Base-by-base conservation (phyloP, 192 early-diverging fungal genomes). In the Geranomyces variabilis region DNA sequence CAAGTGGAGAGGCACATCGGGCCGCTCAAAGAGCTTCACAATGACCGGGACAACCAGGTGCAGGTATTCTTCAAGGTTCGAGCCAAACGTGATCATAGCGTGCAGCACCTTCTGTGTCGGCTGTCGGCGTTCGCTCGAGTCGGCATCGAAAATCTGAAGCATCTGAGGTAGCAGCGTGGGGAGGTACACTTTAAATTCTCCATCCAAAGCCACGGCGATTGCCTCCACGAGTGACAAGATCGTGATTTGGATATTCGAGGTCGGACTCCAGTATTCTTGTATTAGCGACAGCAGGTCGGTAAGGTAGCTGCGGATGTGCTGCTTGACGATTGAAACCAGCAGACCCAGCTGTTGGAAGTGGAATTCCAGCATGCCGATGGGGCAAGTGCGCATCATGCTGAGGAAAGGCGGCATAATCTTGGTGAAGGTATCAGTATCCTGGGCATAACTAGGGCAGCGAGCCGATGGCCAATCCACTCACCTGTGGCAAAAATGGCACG, bases 1-100 rank as follows among this genome's bases (percentile, higher is more conserved):
- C 21, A 96, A 66, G 29, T 73, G 69, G 17, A 82, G 60, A 0
- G 91, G 90, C 1, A 84, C 83, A 47, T 88, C 90, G 1, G 84
- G 74, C 44, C 83, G 85, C 60, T 98, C 93, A 73, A 97, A 89
- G 12, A 93, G 81, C 62, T 84, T 79, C 26, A 96, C 89, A 13
- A 98, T 81, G 1, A 88, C 86, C 9, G 93, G 95, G 63, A 96
- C 89, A 19, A 98, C 88, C 21, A 98, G 81, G 75, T 94, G 91
- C 79, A 98, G 83, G 69, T 96, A 97, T 66, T 93, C 94, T 67
- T 98, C 95, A 47, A 96, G 86, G 66, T 93, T 94, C 1, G 90
- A 80, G 1, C 93, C 93, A 80, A 97, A 91, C 6, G 90, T 88
- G 9, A 88, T 79, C 63, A 97, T 83, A 2, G 91, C 93, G 53